Percentiles rank a stretch among this genome's conserved stretches.
These are phyloP conservation scores for Maudiozyma barnettii DNA, from an alignment of 805 yeast genomes.

Conservation along the genomic window DNA sequence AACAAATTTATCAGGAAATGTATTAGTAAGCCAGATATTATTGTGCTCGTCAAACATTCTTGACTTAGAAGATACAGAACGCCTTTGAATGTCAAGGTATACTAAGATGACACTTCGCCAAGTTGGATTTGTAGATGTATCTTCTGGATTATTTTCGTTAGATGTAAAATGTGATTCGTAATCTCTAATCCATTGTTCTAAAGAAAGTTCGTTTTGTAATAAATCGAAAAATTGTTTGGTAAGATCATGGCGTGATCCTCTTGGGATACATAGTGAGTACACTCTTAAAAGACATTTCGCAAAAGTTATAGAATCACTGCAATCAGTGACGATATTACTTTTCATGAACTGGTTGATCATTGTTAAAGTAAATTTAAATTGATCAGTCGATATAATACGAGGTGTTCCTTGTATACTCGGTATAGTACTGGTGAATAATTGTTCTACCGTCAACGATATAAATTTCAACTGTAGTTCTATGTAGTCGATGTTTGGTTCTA, in stretches of 20 bases:
- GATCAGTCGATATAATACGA: conserved; percentile 8
- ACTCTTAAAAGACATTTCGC: conserved; percentile 18
- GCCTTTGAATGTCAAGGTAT: conserved; percentile 17
- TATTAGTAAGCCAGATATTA: conserved; percentile 8
- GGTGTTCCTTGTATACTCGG: neutral
- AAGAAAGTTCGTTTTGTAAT: conserved; percentile 13
- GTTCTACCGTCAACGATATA: conserved; percentile 12
- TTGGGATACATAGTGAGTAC: conserved; percentile 12
- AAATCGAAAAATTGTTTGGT: conserved; percentile 4
- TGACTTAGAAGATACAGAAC: conserved; percentile 2
- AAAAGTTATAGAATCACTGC: conserved; percentile 5
- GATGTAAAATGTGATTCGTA: neutral
- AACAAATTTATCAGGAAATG: conserved; percentile 3
- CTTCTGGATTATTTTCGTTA: neutral
- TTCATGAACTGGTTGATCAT: conserved; percentile 11
- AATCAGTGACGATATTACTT: conserved; percentile 2
- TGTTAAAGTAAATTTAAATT: conserved; percentile 13
- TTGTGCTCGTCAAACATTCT: conserved; percentile 6
- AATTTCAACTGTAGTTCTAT: conserved; percentile 11
- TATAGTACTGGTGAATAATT: conserved; percentile 6
- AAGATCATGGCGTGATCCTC: neutral
- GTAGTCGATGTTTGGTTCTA: conserved; percentile 5
- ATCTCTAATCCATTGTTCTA: conserved; percentile 13
- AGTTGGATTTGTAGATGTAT: neutral
- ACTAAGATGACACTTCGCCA: conserved; percentile 13